A percentile compares a stretch with the other conserved stretches of the same genome.
Conservation (phyloP, 2,329 filamentous ascomycete species). For the Sporothrix protearum region DNA sequence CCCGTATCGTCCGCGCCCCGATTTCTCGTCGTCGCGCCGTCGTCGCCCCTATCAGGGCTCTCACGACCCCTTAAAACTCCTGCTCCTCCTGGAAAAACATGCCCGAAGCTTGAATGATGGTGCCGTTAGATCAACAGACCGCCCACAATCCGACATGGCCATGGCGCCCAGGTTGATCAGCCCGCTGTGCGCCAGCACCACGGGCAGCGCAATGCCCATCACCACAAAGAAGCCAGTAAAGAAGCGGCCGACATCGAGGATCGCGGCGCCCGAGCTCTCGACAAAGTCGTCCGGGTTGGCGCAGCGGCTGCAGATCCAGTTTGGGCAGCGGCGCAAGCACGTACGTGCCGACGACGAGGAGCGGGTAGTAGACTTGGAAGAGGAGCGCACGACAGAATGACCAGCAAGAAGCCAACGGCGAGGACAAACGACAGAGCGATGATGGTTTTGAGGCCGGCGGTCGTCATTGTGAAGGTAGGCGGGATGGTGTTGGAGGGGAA, state of each 20-base stretch:
- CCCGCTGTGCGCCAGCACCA: constrained; percentile 80
- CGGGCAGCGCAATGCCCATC: constrained; percentile 92
- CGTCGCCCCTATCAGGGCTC: background rate
- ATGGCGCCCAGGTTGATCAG: constrained; percentile 82
- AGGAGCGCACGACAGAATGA: constrained; percentile 96
- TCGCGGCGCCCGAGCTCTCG: constrained; percentile 72
- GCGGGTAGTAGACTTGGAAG: constrained; percentile 89
- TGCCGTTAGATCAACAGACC: constrained; percentile 96
- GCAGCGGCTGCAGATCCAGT: constrained; percentile 90
- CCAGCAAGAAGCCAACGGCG: constrained; percentile 96
- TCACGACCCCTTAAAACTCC: constrained; percentile 65
- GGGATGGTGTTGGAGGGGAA: background rate
- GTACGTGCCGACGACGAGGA: constrained; percentile 94
- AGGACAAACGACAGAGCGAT: constrained; percentile 99
- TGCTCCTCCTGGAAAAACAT: constrained; percentile 99
- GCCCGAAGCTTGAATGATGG: constrained; percentile 95
- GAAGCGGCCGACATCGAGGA: constrained; percentile 93
- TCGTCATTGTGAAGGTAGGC: constrained; percentile 52
- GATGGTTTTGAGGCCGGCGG: constrained; percentile 96
- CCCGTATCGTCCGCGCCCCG: background rate
- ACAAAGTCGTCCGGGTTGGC: constrained; percentile 95
- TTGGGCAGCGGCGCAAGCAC: constrained; percentile 90
- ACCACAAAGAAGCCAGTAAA: constrained; percentile 92
- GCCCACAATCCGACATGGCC: constrained; percentile 87
- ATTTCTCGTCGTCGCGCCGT: background rate